A percentile compares a stretch with the other conserved stretches of the same genome.
These are phyloP conservation scores for Cubamyces sp. DNA, from an alignment of 768 basidiomycete genomes.

Conservation along the genomic window DNA sequence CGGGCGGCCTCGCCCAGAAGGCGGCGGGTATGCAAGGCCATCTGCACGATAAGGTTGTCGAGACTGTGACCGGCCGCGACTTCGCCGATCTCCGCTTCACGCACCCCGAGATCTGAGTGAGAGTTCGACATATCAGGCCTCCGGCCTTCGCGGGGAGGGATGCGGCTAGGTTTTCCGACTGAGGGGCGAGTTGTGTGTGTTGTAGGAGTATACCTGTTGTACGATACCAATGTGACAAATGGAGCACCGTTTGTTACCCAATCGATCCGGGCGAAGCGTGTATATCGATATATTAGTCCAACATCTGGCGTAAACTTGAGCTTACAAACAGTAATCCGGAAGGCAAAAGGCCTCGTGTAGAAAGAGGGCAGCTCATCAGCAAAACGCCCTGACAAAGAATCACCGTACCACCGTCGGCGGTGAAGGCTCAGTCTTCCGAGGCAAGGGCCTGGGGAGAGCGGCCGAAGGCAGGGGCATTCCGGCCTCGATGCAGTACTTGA, in stretches of 20 bases:
- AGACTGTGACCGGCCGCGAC: background rate
- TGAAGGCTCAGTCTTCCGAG: background rate
- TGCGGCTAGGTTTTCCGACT: background rate
- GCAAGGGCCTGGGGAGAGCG: conserved; percentile 1
- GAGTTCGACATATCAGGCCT: no score
- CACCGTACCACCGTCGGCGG: background rate
- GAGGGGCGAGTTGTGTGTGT: background rate
- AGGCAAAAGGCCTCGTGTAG: no score
- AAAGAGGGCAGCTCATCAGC: background rate
- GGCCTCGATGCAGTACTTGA: conserved; percentile 11
- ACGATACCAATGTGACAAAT: background rate
- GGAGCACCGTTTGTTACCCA: no score
- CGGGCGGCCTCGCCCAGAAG: conserved; percentile 27
- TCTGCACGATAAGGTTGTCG: conserved; percentile 19
- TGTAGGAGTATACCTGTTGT: conserved; percentile 3
- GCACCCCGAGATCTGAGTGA: conserved; percentile 9
- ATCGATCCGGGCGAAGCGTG: no score
- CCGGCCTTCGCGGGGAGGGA: no score
- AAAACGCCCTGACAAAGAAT: background rate
- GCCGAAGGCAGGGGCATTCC: conserved; percentile 9
- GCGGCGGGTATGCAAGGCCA: conserved; percentile 15
- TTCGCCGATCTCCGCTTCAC: conserved; percentile 9
- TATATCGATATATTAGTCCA: no score
- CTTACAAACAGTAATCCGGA: no score
- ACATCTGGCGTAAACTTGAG: no score